phyloP scores from a whole-genome alignment of 352 stramenopile species.

The Phytophthora hybrid region DNA sequence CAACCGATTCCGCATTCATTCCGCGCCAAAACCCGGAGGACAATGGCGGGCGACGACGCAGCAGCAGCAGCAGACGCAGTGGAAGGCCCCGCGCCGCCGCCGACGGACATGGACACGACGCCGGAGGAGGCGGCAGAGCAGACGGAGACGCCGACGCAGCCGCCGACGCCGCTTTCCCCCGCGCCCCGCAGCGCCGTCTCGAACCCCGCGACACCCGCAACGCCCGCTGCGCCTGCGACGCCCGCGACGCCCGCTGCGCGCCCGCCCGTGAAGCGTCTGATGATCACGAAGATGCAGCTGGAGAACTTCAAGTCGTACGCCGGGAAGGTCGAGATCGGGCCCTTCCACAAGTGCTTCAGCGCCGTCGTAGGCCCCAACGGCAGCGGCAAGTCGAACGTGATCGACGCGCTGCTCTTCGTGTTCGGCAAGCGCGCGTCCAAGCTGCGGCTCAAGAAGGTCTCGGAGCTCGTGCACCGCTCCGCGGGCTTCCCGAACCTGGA shows the following conservation, averaged over 20 bases:
- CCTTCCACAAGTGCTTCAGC: slow-evolving; percentile 99
- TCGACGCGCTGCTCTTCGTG: slow-evolving; percentile 99
- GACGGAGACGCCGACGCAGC: background rate
- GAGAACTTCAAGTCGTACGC: slow-evolving; percentile 99
- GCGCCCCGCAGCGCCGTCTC: background rate
- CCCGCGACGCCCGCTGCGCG: slow-evolving; percentile 26
- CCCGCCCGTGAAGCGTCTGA: slow-evolving; percentile 77
- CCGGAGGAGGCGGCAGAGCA: background rate
- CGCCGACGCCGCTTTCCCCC: slow-evolving; percentile 6
- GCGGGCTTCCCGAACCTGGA: slow-evolving; percentile 91
- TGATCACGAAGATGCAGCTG: slow-evolving; percentile 98
- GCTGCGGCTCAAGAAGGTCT: slow-evolving; percentile 95
- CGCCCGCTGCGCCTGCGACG: slow-evolving; percentile 1
- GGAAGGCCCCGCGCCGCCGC: slow-evolving; percentile 13
- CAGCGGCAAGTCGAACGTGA: slow-evolving; percentile 99
- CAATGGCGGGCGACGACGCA: background rate
- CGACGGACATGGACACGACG: slow-evolving; percentile 5
- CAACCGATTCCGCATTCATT: slow-evolving; percentile 6
- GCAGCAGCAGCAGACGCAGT: background rate
- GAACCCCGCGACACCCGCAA: background rate
- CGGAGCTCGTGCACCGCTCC: slow-evolving; percentile 98
- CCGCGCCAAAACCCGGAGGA: background rate
- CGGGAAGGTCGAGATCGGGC: slow-evolving; percentile 95
- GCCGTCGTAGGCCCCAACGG: slow-evolving; percentile 99
- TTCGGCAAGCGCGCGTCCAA: slow-evolving; percentile 99